phyloP scores from a whole-genome alignment of 176 grass and related monocot genomes.

The Aegilops longissima region DNA sequence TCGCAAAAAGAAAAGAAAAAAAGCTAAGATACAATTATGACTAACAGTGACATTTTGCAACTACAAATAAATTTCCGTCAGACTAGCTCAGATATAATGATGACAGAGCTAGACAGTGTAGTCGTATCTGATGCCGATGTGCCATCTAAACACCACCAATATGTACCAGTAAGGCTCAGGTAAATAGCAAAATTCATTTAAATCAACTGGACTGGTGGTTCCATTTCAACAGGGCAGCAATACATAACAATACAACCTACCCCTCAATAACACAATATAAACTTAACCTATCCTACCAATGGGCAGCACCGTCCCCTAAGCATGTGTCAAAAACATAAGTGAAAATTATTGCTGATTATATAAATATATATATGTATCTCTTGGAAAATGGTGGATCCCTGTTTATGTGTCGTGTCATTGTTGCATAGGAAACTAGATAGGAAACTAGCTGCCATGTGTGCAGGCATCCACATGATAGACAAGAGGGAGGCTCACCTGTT shows the following conservation, averaged over 20 bases:
- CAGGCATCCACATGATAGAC: neutral
- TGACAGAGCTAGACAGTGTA: neutral
- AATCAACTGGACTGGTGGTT: neutral
- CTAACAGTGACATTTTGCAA: neutral
- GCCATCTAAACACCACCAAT: neutral
- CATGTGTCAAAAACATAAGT: neutral
- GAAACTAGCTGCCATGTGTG: neutral
- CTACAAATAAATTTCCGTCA: neutral
- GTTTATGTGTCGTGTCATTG: neutral
- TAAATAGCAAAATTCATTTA: neutral
- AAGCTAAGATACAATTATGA: neutral
- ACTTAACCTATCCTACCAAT: neutral
- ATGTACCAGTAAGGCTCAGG: neutral
- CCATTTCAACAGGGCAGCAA: neutral
- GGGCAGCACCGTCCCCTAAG: neutral
- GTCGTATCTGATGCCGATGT: neutral
- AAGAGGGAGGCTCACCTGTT: slow-evolving; percentile 57
- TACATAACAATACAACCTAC: neutral
- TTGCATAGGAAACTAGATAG: neutral
- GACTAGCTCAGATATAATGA: neutral
- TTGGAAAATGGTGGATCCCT: neutral
- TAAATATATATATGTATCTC: neutral
- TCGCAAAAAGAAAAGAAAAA: too few relatives aligned
- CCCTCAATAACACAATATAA: neutral
- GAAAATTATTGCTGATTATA: neutral